Conservation (phyloP, 441 rosid species). For the Eutrema salsugineum region DNA sequence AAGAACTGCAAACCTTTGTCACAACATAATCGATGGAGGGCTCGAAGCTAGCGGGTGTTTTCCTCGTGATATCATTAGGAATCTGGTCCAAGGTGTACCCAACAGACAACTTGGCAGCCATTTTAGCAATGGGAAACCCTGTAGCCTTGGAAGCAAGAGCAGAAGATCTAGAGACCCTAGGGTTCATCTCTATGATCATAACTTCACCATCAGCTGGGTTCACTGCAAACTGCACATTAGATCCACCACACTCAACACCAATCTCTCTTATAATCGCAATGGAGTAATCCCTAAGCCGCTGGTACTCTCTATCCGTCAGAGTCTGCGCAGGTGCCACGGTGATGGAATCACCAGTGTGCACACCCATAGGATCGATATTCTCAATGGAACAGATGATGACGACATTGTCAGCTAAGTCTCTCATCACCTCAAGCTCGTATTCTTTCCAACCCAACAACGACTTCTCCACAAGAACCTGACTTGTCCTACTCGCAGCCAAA, state of each 20-base stretch:
- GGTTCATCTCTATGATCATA: conserved; percentile 98
- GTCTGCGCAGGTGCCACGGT: conserved; percentile 98
- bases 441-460: conserved; percentile 94
- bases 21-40: conserved; percentile 98
- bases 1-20: conserved; percentile 60
- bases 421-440: conserved; percentile 93
- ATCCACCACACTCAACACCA: conserved; percentile 98
- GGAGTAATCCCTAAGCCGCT: conserved; percentile 85
- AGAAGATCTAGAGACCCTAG: conserved; percentile 91
- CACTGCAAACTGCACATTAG: conserved; percentile 94
- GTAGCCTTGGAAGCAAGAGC: conserved; percentile 98
- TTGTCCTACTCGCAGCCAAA: conserved; percentile 76
- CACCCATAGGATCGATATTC: conserved; percentile 98
- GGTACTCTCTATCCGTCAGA: conserved; percentile 86
- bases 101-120: conserved; percentile 95
- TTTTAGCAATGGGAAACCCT: conserved; percentile 96
- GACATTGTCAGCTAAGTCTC: conserved; percentile 94
- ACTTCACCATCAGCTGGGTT: conserved; percentile 97
- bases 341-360: conserved; percentile 95
- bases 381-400: conserved; percentile 93
- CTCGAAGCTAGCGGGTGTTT: conserved; percentile 98
- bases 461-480: conserved; percentile 92
- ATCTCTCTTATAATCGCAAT: conserved; percentile 90
- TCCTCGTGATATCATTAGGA: conserved; percentile 95
- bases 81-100: conserved; percentile 94